Evolutionary conservation across 345 rosid genomes (phyloP), one percentile per base, ranked within the genome.

Genomic region (Corchorus capsularis): DNA sequence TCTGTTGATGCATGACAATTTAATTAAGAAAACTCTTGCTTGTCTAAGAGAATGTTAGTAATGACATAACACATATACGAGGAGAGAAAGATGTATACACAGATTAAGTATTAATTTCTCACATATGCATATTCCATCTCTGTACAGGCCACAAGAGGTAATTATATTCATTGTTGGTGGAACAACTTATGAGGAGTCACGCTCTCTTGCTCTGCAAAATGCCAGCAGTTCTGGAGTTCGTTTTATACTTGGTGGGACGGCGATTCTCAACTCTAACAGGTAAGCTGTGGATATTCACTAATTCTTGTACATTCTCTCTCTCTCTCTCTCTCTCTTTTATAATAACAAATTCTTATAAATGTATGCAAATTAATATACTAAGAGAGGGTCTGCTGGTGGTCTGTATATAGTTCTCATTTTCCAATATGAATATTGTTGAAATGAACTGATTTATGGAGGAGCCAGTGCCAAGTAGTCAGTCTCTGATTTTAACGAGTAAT

Each of bases 131-230:
- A 49, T 77, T 74, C 45, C 45, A 59, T 73, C 64, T 61, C 17
- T 76, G 19, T 50, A 50, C 93, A 96, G 99, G 87, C 95, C 94
- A 34, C 99, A 90, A 78, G 99, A 96, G 70, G 98, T 94, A 80
- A 76, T 94, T 69, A 87, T 96, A 47, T 96, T 96, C 79, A 76
- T 96, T 85, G 95, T 96, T 47, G 99, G 99, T 22, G 99, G 99
- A 66, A 94, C 98, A 71, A 96, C 98, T 14, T 94, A 94, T 72
- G 99, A 93, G 85, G 99, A 96, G 81, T 86, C 99, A 5, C 96
- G 95, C 12, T 80, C 87, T 61, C 93, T 94, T 79, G 93, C 98
- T 68, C 80, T 90, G 46, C 97, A 86, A 73, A 96, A 96, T 75
- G 92, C 94, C 39, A 88, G 82, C 80, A 92, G 87, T 84, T 71